Conservation (phyloP, 768 basidiomycete genomes). For the Lepiota subincarnata region DNA sequence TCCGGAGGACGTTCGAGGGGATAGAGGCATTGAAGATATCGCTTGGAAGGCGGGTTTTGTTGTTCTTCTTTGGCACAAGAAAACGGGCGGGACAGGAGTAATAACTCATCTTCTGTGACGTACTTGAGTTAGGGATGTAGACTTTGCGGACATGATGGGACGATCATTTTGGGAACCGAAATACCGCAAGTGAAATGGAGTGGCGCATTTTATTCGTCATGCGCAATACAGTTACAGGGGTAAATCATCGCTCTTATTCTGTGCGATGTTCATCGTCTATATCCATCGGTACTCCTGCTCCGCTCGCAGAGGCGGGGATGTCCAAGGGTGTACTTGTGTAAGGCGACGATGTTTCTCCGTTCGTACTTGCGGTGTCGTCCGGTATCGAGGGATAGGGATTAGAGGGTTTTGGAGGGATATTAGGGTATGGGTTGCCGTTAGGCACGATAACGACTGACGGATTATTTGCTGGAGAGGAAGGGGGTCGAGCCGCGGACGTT, state of each 20-base stretch:
- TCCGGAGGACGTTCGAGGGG: constrained; percentile 3
- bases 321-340: constrained; percentile 1
- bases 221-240: background rate
- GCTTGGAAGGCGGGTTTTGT: background rate
- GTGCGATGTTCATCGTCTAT: constrained; percentile 3
- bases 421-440: constrained; percentile 2
- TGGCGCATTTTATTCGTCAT: background rate
- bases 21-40: constrained; percentile 7
- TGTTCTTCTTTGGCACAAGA: background rate
- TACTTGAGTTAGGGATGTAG: too few species aligned
- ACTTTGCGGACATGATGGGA: too few species aligned
- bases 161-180: too few species aligned
- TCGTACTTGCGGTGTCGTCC: background rate
- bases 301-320: background rate
- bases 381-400: constrained; percentile 7
- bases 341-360: background rate
- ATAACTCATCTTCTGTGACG: too few species aligned
- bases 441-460: constrained; percentile 4
- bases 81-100: background rate
- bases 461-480: constrained; percentile 21
- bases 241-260: background rate
- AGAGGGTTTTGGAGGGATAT: background rate
- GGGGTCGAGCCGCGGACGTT: constrained; percentile 13
- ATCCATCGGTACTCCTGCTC: constrained; percentile 12
- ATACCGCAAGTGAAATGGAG: background rate